Conservation (phyloP, 2,329 filamentous ascomycete species). For the Ascochyta rabiei region DNA sequence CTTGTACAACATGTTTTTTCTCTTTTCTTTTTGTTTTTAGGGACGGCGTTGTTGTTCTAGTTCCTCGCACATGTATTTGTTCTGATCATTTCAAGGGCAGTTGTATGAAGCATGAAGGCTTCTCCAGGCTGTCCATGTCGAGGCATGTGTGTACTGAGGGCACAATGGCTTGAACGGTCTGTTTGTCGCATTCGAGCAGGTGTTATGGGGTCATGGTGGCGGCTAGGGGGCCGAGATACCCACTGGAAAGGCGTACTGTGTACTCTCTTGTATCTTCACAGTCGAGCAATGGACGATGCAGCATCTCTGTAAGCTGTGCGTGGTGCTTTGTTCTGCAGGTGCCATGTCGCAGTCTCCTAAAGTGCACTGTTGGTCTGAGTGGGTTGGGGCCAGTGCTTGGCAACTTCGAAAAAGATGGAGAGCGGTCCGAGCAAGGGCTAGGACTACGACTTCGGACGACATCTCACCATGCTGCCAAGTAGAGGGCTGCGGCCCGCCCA, state of each 20-base stretch:
- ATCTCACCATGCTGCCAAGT: conserved; percentile 55
- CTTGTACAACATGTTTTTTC: conserved; percentile 12
- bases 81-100: neutral
- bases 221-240: conserved; percentile 25
- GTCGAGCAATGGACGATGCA: conserved; percentile 18
- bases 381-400: conserved; percentile 24
- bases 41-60: neutral
- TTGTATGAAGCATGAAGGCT: neutral
- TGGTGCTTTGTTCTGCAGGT: neutral
- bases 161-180: neutral
- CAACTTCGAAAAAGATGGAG: conserved; percentile 32
- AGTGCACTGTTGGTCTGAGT: conserved; percentile 20
- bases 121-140: neutral
- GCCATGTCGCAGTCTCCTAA: neutral
- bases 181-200: conserved; percentile 11
- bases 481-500: conserved; percentile 52
- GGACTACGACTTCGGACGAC: conserved; percentile 32
- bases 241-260: conserved; percentile 21
- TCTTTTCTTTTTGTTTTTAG: too few species aligned
- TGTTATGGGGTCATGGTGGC: conserved; percentile 11
- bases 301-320: neutral
- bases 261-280: conserved; percentile 17
- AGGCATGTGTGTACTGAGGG: neutral
- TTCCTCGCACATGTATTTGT: conserved; percentile 19
- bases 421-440: conserved; percentile 9